A percentile compares a stretch with the other conserved stretches of the same genome.
Evolutionary conservation across 495 filamentous ascomycete species (phyloP).

Genomic region (Neurospora sublineolata): DNA sequence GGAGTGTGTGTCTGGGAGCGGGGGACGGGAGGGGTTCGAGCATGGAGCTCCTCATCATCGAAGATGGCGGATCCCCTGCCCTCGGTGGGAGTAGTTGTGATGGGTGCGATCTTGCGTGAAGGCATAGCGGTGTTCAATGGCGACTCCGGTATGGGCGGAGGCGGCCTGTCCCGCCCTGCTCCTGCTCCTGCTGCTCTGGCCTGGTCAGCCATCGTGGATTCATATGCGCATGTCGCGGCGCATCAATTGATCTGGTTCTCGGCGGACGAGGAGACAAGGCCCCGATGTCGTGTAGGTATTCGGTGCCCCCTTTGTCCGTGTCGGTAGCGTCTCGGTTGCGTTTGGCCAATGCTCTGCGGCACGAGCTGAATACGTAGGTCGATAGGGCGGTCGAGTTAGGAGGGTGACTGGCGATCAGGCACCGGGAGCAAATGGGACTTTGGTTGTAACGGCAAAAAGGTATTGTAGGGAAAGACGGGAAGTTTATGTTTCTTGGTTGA

Average conservation of each 20-base stretch:
- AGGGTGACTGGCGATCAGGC: not conserved
- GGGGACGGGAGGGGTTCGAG: slow-evolving; percentile 24
- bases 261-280: not conserved
- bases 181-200: slow-evolving; percentile 16
- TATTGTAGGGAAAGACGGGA: not conserved
- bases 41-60: slow-evolving; percentile 14
- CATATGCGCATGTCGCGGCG: slow-evolving; percentile 18
- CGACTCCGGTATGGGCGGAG: slow-evolving; percentile 14
- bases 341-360: not conserved
- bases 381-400: not conserved
- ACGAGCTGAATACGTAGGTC: not conserved
- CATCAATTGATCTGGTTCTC: slow-evolving; percentile 7
- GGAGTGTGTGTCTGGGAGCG: slow-evolving; percentile 38
- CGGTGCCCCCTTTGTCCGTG: not conserved
- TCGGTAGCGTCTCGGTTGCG: not conserved
- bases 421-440: not conserved
- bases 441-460: not conserved
- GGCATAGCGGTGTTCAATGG: slow-evolving; percentile 23
- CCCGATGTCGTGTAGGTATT: not conserved
- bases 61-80: slow-evolving; percentile 10
- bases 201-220: slow-evolving; percentile 28
- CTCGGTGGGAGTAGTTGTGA: slow-evolving; percentile 4
- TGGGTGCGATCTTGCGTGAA: slow-evolving; percentile 30
- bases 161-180: slow-evolving; percentile 12
- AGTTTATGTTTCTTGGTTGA: not conserved